phyloP scores from a whole-genome alignment of 495 filamentous ascomycete species.

The Bombardia bombarda region DNA sequence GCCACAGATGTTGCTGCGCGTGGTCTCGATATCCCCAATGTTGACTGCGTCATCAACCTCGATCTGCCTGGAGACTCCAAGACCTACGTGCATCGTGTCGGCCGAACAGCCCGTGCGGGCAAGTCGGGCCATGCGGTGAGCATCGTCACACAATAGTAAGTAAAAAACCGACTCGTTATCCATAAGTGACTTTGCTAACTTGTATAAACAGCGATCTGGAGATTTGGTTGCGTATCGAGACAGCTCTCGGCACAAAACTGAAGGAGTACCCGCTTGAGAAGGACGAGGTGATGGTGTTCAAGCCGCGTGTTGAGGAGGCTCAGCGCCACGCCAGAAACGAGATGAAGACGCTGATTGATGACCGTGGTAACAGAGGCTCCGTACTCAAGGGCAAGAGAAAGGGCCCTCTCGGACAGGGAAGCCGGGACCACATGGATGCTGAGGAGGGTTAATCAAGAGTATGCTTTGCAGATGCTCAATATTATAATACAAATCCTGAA shows the following conservation, averaged over 20 bases:
- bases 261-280: constrained; percentile 54
- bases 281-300: constrained; percentile 85
- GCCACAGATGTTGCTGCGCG: constrained; percentile 92
- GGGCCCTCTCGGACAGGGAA: constrained; percentile 25
- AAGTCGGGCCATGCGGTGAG: constrained; percentile 75
- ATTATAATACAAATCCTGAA: too few relatives aligned
- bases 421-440: constrained; percentile 68
- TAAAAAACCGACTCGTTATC: background rate
- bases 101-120: constrained; percentile 85
- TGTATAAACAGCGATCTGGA: constrained; percentile 59
- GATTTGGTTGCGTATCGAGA: constrained; percentile 76
- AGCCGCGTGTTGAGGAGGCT: constrained; percentile 70
- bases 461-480: background rate
- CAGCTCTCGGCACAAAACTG: constrained; percentile 68
- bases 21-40: constrained; percentile 89
- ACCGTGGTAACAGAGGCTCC: constrained; percentile 57
- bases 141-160: constrained; percentile 73
- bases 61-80: constrained; percentile 78
- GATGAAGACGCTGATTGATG: constrained; percentile 79
- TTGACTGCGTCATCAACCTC: constrained; percentile 83
- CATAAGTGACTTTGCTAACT: background rate
- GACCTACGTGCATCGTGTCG: constrained; percentile 92
- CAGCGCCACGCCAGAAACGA: constrained; percentile 72
- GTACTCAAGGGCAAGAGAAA: constrained; percentile 52
- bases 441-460: constrained; percentile 55